Evolutionary conservation across 2,329 filamentous ascomycete genomes (phyloP), one percentile per base, ranked within the genome.

Genomic region (Mycogone perniciosa): DNA sequence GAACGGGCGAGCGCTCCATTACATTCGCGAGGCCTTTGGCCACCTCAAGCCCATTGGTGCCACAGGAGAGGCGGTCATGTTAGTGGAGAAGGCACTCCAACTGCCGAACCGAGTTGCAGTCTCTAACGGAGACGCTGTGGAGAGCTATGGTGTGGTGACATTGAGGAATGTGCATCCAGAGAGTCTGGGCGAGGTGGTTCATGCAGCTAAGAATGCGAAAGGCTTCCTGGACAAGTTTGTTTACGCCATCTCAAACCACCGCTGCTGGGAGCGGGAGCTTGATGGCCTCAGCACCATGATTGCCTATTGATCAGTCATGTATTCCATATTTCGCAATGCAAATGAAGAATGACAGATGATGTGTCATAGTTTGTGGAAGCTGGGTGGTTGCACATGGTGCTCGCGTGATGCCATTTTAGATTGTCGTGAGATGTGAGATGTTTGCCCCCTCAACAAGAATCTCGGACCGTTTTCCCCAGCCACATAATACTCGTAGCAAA

Each of bases 11-110:
- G 86, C 86, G 0, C 62, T 86, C 2, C 85, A 92, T 71, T 93
- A 85, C 80, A 71, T 92, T 4, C 79, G 85, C 2, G 89, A 93
- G 65, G 85, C 88, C 0, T 93, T 92, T 58, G 88, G 87, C 0
- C 88, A 93, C 56, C 74, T 90, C 46, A 93, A 93, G 73, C 73
- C 86, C 2, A 86, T 93, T 27, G 88, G 82, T 2, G 89, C 84
- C 0, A 86, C 84, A 0, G 88, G 86, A 0, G 86, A 90, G 62
- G 88, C 76, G 0, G 80, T 88, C 0, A 72, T 80, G 3, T 71
- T 92, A 38, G 74, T 92, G 30, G 63, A 72, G 13, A 61, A 67
- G 35, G 74, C 76, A 0, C 63, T 80, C 11, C 67, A 68, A 5
- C 57, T 80, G 7, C 67, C 71, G 0, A 66, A 65, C 3, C 38